Base-by-base conservation (phyloP, 2,329 filamentous ascomycete species). In the Thelonectria blattea region DNA sequence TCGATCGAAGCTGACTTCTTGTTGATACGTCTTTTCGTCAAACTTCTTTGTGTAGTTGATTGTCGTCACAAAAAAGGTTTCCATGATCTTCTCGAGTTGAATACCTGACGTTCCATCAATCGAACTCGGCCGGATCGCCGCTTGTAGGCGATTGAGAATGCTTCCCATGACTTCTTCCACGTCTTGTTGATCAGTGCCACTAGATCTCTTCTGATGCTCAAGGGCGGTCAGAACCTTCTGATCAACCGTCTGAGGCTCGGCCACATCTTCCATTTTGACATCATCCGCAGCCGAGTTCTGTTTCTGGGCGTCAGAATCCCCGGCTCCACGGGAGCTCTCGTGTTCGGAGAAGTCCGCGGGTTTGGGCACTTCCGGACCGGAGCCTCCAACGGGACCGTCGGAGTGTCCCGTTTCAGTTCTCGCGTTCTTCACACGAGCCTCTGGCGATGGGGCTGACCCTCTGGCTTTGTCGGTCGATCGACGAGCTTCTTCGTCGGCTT, bases 111-210 rank as follows among this genome's bases (percentile, higher is more conserved):
- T 84, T 7, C 83, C 78, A 58, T 79, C 74, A 61, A 91, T 86
- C 3, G 83, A 85, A n/a, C 83, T 84, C 6, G 92, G 85, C 58
- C 85, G 88, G 71, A 98, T 93, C 2, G 94, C 93, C 53, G 91
- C 93, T 70, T 95, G 91, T n/a, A 97, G 81, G 52, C 95, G 90
- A 71, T 94, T 93, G 60, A 97, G 86, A 24, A 97, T 91, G 70
- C 94, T 95, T 60, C 92, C 92, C 79, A 97, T 93, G 47, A 97
- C 94, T 76, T 99, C 95, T 12, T 93, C 93, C 5, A 97, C 94
- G 76, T 99, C 95, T 77, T 99, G 93, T 72, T 99, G 95, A 34
- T 92, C 81, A 0, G 83, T 85, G 3, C 83, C 83, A 10, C 80
- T 81, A 32, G 76, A 78, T 69, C 79, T 64, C 56, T 79, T 79